Evolutionary conservation across 129 eudicot species (phyloP), one percentile per base, ranked within the genome.

Genomic region (Ambrosia trifida): DNA sequence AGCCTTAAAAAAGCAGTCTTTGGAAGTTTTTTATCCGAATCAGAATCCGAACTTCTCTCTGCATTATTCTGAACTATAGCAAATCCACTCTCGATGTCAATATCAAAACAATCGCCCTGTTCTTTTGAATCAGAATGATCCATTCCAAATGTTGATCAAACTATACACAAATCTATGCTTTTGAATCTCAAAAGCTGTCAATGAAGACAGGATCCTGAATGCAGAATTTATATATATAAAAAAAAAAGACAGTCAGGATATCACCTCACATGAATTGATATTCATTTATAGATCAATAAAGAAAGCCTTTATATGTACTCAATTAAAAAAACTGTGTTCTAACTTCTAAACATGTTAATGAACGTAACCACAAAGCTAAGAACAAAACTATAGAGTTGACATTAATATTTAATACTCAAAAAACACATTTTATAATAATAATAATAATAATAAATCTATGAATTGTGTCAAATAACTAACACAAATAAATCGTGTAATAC

Each of bases 11-110:
- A 74, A 33, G 33, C 30, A 0, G 77, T 52, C 50, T 79, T 75
- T 64, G 74, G 76, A 51, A 67, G 61, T 47, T 66, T 77, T 44
- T 69, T 58, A 74, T 69, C 76, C 38, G 12, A 7, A 46, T 14
- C 44, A 45, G 41, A 60, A 46, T 63, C 50, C 20, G 35, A 56
- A 56, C 24, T 67, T 76, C 58, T 72, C 32, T 65, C 68, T 17
- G 74, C 86, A 57, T 75, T 70, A 67, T 32, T 56, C 31, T 20
- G 43, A 76, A 40, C 19, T 38, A 54, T 53, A 81, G 71, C 76
- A 14, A 14, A 18, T 33, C 82, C 82, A 74, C 85, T 82, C 74
- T 91, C 97, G 12, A 92, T 84, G 83, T 88, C 95, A 73, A 91
- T 76, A 84, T 88, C 90, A 69, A 77, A 70, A 13, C 24, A 70